Percentiles rank a stretch among this genome's conserved stretches.
These are phyloP conservation scores for Tremella fuciformis DNA, from an alignment of 768 basidiomycete genomes.

Conservation along the genomic window DNA sequence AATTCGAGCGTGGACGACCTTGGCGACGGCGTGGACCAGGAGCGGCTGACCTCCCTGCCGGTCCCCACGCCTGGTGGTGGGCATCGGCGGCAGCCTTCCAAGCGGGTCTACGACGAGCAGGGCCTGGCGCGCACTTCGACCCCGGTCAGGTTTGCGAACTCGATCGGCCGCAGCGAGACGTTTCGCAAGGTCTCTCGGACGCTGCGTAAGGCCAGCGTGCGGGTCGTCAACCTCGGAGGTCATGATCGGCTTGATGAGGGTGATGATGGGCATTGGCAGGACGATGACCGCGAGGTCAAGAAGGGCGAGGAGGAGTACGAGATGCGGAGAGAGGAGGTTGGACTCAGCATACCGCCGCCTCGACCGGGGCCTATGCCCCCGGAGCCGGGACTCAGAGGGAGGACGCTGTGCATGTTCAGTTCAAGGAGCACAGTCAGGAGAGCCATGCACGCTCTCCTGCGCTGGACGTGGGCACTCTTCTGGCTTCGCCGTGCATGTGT, in stretches of 20 bases:
- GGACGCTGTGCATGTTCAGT: conserved; percentile 73
- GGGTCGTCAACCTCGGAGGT: conserved; percentile 39
- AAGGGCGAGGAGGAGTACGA: conserved; percentile 14
- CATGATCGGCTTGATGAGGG: conserved; percentile 21
- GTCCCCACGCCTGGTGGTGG: background rate
- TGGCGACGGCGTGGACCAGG: background rate
- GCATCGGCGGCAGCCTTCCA: conserved; percentile 9
- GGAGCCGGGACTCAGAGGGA: conserved; percentile 61
- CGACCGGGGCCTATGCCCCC: conserved; percentile 39
- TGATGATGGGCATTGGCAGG: background rate
- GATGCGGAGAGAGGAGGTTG: conserved; percentile 15
- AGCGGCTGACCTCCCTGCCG: background rate
- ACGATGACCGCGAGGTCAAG: background rate
- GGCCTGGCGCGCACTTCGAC: conserved; percentile 15
- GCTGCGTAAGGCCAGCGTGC: conserved; percentile 34
- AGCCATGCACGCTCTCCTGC: conserved; percentile 65
- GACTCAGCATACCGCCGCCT: conserved; percentile 1
- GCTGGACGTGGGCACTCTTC: conserved; percentile 63
- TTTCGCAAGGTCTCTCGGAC: conserved; percentile 31
- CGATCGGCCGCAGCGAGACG: conserved; percentile 26
- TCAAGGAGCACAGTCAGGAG: conserved; percentile 65
- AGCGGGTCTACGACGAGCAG: conserved; percentile 26
- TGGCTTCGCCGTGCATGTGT: background rate
- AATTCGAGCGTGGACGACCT: conserved; percentile 10
- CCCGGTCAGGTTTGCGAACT: conserved; percentile 11